Evolutionary conservation across 2,329 filamentous ascomycete genomes (phyloP).

Genomic region (Fusarium veterinarium): DNA sequence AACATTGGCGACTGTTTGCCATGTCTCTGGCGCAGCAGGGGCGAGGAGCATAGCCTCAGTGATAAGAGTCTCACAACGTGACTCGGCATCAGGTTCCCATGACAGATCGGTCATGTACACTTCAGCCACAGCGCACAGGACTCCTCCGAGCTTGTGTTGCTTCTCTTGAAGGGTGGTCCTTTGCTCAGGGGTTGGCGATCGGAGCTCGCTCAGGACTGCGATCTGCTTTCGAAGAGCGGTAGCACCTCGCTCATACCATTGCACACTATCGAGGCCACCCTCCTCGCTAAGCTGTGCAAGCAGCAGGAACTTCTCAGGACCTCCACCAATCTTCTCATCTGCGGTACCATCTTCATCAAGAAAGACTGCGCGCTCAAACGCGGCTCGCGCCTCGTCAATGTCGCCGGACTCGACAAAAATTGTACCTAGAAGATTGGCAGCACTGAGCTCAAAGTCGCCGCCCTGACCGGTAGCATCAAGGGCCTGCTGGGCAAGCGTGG

Average conservation of each 20-base stretch:
- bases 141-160: slow-evolving; percentile 84
- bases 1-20: slow-evolving; percentile 94
- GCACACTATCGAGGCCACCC: slow-evolving; percentile 72
- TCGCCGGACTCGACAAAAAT: slow-evolving; percentile 87
- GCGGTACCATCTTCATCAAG: slow-evolving; percentile 81
- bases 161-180: slow-evolving; percentile 69
- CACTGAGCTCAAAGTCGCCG: slow-evolving; percentile 68
- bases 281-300: slow-evolving; percentile 87
- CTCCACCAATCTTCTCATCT: slow-evolving; percentile 79
- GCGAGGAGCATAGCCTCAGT: slow-evolving; percentile 91
- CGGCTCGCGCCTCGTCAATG: slow-evolving; percentile 76
- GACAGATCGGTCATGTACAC: slow-evolving; percentile 99
- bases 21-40: slow-evolving; percentile 84
- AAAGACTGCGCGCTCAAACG: slow-evolving; percentile 78
- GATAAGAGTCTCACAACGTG: slow-evolving; percentile 85
- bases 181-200: slow-evolving; percentile 53
- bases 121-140: slow-evolving; percentile 93
- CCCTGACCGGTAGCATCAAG: slow-evolving; percentile 57
- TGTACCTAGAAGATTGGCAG: slow-evolving; percentile 81
- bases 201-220: slow-evolving; percentile 66
- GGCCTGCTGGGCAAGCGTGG: slow-evolving; percentile 55
- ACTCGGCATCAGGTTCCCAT: slow-evolving; percentile 91
- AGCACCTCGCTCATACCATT: slow-evolving; percentile 78
- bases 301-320: slow-evolving; percentile 94
- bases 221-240: slow-evolving; percentile 78